These are phyloP conservation scores for Lachancea sp. DNA, from an alignment of 805 yeast species.

Conservation along the genomic window DNA sequence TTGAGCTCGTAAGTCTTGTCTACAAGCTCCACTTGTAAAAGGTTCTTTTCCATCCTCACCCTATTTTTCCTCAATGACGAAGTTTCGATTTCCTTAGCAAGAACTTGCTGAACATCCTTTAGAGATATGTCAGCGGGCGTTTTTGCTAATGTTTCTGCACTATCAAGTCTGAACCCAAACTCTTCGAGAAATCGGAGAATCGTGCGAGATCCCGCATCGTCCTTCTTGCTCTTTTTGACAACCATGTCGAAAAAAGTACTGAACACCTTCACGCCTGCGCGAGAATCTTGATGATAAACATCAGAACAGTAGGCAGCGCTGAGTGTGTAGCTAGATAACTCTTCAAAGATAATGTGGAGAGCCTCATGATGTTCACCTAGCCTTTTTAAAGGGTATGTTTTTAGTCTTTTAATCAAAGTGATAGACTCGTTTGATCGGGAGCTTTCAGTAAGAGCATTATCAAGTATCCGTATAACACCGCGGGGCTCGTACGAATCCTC, in stretches of 20 bases:
- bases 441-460: slow-evolving; percentile 9
- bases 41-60: slow-evolving; percentile 39
- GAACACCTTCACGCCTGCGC: slow-evolving; percentile 40
- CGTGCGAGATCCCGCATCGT: slow-evolving; percentile 2
- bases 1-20: slow-evolving; percentile 41
- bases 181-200: slow-evolving; percentile 23
- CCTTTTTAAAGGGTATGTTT: slow-evolving; percentile 52
- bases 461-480: slow-evolving; percentile 25
- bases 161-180: slow-evolving; percentile 18
- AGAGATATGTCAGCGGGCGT: slow-evolving; percentile 50
- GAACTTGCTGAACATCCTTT: slow-evolving; percentile 35
- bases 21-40: slow-evolving; percentile 49
- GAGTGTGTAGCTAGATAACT: slow-evolving; percentile 47
- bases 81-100: slow-evolving; percentile 41
- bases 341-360: slow-evolving; percentile 52
- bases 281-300: slow-evolving; percentile 36
- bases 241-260: slow-evolving; percentile 34
- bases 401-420: slow-evolving; percentile 18
- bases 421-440: slow-evolving; percentile 8
- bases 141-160: slow-evolving; percentile 35
- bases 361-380: slow-evolving; percentile 58
- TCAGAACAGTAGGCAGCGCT: slow-evolving; percentile 57
- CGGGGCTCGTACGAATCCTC: slow-evolving; percentile 37
- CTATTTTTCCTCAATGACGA: slow-evolving; percentile 37
- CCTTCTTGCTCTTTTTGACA: slow-evolving; percentile 29